These are phyloP conservation scores for Anisodus acutangulus DNA, from an alignment of 257 asterid genomes.

Conservation along the genomic window DNA sequence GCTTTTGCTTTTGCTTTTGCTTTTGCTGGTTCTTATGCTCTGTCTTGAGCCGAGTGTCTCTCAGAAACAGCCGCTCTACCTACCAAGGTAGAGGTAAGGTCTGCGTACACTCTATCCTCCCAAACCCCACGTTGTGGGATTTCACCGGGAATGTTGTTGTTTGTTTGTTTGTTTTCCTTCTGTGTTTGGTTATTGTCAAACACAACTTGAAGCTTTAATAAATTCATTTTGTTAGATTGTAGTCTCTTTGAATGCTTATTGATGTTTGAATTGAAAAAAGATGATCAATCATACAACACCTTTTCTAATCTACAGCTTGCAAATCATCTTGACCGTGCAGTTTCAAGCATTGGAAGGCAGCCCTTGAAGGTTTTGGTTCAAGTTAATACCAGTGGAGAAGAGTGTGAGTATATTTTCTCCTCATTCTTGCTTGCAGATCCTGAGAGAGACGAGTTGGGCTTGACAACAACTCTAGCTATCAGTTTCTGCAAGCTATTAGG, in stretches of 20 bases:
- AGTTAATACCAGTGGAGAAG: slow-evolving; percentile 92
- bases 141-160: too few species aligned
- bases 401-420: slow-evolving; percentile 57
- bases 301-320: slow-evolving; percentile 58
- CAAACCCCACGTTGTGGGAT: too few species aligned
- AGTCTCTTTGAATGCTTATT: not conserved
- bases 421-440: not conserved
- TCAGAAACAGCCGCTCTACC: too few species aligned
- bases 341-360: slow-evolving; percentile 67
- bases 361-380: slow-evolving; percentile 84
- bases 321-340: slow-evolving; percentile 70
- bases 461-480: not conserved
- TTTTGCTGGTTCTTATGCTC: too few species aligned
- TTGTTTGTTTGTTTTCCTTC: not conserved
- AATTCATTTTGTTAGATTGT: not conserved
- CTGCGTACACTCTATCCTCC: too few species aligned
- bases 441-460: slow-evolving; percentile 29
- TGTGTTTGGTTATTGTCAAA: not conserved
- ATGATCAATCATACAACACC: not conserved
- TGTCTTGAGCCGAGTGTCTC: too few species aligned
- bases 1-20: too few species aligned
- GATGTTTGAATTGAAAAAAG: not conserved
- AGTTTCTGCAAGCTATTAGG: slow-evolving; percentile 6
- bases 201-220: slow-evolving; percentile 8
- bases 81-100: too few species aligned